Base-by-base conservation (phyloP, 2,329 filamentous ascomycete species). In the Hortaea sp. region DNA sequence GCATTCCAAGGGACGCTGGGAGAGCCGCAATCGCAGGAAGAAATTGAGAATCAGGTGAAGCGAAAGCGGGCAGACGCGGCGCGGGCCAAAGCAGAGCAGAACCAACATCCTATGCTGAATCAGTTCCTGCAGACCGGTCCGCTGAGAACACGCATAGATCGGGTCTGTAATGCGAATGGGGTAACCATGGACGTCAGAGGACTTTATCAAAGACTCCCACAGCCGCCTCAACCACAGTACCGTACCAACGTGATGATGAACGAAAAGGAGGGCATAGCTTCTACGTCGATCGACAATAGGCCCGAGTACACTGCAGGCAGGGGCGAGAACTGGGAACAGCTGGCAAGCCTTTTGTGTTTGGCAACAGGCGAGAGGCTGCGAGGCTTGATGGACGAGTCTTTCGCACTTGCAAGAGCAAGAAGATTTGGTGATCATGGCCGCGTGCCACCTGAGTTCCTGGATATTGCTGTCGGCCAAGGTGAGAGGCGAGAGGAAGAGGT, bases 331-430 rank as follows among this genome's bases (percentile, higher is more conserved):
- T 71, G 95, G 31, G 83, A 85, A 10, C 88, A 95, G 50, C 85
- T 95, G 54, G 69, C 95, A 39, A 84, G 86, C 28, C 72, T 95
- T 11, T 64, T 95, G 48, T 92, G 88, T 5, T 76, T 95, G 47
- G 85, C 86, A 12, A 82, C 87, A 7, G 87, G 90, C 61, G 84
- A 94, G 56, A 78, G 88, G 29, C 57, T 95, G 34, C 76, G 85
- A 44, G 78, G 81, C 9, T 67, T 95, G 29, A 61, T 95, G 3
- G 84, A 89, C 59, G 88, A 95, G 57, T 81, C 87, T 7, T 78
- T 81, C 45, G 75, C 75, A 7, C 68, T 94, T 40, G 78, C 87
- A 3, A 74, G 75, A 49, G 84, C 79, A 49, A 79, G 90, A 45
- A 84, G 86, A 60, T 80, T 76, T 49, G 85, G 84, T 13, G 86